Evolutionary conservation across 23 red algal species (phyloP).

Genomic region (Gracilaria domingensis): DNA sequence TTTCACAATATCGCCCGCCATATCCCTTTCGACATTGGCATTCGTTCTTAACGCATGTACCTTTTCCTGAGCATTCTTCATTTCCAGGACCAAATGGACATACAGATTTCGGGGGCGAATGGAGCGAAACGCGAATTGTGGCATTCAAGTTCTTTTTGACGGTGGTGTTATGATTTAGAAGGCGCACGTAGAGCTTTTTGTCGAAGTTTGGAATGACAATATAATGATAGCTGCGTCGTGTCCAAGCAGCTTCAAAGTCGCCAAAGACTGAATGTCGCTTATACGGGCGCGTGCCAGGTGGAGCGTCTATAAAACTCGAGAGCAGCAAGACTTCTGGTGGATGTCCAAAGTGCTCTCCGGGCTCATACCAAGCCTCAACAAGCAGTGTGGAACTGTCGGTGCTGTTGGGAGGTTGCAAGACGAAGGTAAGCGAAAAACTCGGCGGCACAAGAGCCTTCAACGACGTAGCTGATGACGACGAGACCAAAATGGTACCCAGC

Average conservation of each 20-base stretch:
- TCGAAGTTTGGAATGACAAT: constrained; percentile 1
- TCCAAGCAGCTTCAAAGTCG: constrained; percentile 36
- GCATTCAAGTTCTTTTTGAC: constrained; percentile 29
- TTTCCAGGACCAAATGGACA: constrained; percentile 30
- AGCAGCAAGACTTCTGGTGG: constrained; percentile 28
- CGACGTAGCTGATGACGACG: constrained; percentile 1
- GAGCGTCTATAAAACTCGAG: not conserved
- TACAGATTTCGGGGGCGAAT: not conserved
- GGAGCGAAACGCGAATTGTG: constrained; percentile 32
- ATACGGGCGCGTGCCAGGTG: not conserved
- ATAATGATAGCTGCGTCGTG: constrained; percentile 26
- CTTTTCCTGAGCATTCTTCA: constrained; percentile 28
- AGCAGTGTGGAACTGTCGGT: not conserved
- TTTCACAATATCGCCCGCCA: constrained; percentile 46
- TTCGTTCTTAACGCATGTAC: constrained; percentile 17
- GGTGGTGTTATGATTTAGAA: constrained; percentile 30
- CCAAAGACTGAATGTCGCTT: constrained; percentile 16
- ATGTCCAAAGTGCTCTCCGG: not conserved
- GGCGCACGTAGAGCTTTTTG: constrained; percentile 14
- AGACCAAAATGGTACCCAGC: not conserved
- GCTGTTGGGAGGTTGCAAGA: constrained; percentile 7
- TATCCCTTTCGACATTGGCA: constrained; percentile 27
- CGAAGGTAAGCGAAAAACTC: constrained; percentile 16
- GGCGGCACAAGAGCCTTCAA: not conserved
- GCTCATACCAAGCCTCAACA: constrained; percentile 44